phyloP scores from a whole-genome alignment of 176 grass and related monocot species.

The Elaeis guineensis region DNA sequence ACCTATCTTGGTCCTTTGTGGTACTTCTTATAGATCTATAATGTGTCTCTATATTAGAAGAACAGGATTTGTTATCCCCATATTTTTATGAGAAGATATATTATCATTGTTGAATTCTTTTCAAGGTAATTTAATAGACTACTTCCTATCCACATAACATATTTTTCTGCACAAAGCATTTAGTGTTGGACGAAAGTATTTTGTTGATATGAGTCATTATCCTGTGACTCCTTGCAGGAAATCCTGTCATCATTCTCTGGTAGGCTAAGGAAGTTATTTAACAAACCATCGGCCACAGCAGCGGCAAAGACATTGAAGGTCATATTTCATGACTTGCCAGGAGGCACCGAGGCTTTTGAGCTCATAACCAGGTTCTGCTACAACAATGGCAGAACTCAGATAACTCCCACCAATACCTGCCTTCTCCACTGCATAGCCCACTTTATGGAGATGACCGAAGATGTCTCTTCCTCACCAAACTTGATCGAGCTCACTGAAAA shows the following conservation, averaged over 20 bases:
- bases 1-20: too few species aligned
- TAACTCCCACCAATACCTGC: slow-evolving; percentile 54
- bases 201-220: too few species aligned
- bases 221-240: slow-evolving; percentile 41
- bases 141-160: too few species aligned
- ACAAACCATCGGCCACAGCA: slow-evolving; percentile 17
- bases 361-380: slow-evolving; percentile 72
- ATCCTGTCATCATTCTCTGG: slow-evolving; percentile 51
- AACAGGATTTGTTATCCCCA: too few species aligned
- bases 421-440: slow-evolving; percentile 48
- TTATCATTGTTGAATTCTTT: too few species aligned
- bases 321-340: slow-evolving; percentile 52
- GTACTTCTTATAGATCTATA: too few species aligned
- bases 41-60: too few species aligned
- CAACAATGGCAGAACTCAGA: slow-evolving; percentile 18
- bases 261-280: slow-evolving; percentile 33
- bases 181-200: too few species aligned
- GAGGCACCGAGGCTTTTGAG: slow-evolving; percentile 73
- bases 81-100: too few species aligned
- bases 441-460: slow-evolving; percentile 62
- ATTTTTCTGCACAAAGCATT: too few species aligned
- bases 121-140: too few species aligned
- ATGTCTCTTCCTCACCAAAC: slow-evolving; percentile 25
- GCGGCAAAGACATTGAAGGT: slow-evolving; percentile 29
- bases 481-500: slow-evolving; percentile 43